Evolutionary conservation across 2,329 filamentous ascomycete species (phyloP).

Genomic region (Macrophomina pseudophaseolina): DNA sequence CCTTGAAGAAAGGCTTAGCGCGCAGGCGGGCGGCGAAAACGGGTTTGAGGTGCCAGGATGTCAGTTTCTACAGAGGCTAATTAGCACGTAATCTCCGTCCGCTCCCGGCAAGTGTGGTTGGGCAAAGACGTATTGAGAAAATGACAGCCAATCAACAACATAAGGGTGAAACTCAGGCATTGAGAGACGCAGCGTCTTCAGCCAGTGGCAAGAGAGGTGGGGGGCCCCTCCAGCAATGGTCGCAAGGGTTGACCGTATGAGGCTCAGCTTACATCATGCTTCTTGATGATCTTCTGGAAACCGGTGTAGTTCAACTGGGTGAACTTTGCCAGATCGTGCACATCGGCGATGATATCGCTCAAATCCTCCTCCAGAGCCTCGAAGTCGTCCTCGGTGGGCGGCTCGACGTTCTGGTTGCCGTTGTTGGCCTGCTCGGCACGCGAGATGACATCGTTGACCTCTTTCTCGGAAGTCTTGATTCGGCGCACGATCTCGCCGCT

Average conservation of each 20-base stretch:
- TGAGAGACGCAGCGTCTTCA: neutral
- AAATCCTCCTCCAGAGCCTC: slow-evolving; percentile 91
- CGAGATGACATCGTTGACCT: slow-evolving; percentile 85
- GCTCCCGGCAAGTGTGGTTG: neutral
- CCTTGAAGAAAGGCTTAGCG: slow-evolving; percentile 97
- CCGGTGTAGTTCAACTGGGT: slow-evolving; percentile 98
- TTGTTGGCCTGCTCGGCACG: slow-evolving; percentile 57
- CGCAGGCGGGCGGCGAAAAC: slow-evolving; percentile 95
- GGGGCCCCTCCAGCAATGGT: neutral
- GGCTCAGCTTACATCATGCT: slow-evolving; percentile 77
- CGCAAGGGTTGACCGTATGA: slow-evolving; percentile 29
- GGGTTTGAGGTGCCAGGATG: slow-evolving; percentile 87
- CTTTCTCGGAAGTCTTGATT: slow-evolving; percentile 84
- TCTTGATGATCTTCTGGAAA: slow-evolving; percentile 99
- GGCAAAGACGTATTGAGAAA: neutral
- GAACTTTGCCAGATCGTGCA: slow-evolving; percentile 97
- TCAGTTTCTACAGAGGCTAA: slow-evolving; percentile 73
- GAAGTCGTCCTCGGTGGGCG: slow-evolving; percentile 87
- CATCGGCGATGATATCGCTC: slow-evolving; percentile 97
- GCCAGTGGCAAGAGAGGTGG: slow-evolving; percentile 12
- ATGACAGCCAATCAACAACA: slow-evolving; percentile 3
- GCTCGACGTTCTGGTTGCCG: slow-evolving; percentile 39
- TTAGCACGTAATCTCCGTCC: neutral
- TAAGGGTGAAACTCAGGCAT: neutral
- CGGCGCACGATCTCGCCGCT: slow-evolving; percentile 92